Evolutionary conservation across 2,329 filamentous ascomycete genomes (phyloP).

Genomic region (Metarhizium guizhouense): DNA sequence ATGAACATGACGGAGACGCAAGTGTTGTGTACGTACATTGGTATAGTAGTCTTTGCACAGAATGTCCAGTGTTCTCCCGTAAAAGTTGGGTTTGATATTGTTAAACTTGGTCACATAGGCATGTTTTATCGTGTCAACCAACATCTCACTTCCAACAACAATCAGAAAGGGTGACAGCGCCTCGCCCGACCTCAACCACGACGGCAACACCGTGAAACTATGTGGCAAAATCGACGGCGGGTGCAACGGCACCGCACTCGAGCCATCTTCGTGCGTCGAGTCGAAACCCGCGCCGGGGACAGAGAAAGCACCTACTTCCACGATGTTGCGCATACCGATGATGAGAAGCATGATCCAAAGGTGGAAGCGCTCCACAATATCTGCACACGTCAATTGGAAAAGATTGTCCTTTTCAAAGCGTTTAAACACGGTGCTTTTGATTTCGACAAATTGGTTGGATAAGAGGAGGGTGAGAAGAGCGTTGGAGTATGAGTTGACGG

Average conservation of each 20-base stretch:
- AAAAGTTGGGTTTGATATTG: slow-evolving; percentile 86
- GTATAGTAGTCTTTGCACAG: slow-evolving; percentile 97
- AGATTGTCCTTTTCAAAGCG: slow-evolving; percentile 97
- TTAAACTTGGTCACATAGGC: slow-evolving; percentile 99
- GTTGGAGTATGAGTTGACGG: slow-evolving; percentile 97
- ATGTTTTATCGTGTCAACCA: slow-evolving; percentile 95
- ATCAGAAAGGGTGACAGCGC: slow-evolving; percentile 88
- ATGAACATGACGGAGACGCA: background rate
- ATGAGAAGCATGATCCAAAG: slow-evolving; percentile 96
- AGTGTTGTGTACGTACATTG: slow-evolving; percentile 47
- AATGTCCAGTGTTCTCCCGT: slow-evolving; percentile 83
- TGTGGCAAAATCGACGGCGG: slow-evolving; percentile 73
- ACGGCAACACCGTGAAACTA: slow-evolving; percentile 83
- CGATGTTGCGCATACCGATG: slow-evolving; percentile 90
- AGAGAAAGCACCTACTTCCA: slow-evolving; percentile 84
- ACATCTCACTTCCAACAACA: slow-evolving; percentile 90
- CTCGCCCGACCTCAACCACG: slow-evolving; percentile 68
- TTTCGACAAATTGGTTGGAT: slow-evolving; percentile 98
- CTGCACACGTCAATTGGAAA: slow-evolving; percentile 92
- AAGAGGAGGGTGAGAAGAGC: slow-evolving; percentile 84
- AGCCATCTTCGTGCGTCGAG: slow-evolving; percentile 34
- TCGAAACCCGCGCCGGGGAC: slow-evolving; percentile 46
- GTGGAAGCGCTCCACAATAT: slow-evolving; percentile 94
- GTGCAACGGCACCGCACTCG: slow-evolving; percentile 50
- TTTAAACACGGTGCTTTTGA: slow-evolving; percentile 97